Evolutionary conservation across 2,329 filamentous ascomycete genomes (phyloP), one percentile per base, ranked within the genome.

Genomic region (Lasiodiplodia sp.): DNA sequence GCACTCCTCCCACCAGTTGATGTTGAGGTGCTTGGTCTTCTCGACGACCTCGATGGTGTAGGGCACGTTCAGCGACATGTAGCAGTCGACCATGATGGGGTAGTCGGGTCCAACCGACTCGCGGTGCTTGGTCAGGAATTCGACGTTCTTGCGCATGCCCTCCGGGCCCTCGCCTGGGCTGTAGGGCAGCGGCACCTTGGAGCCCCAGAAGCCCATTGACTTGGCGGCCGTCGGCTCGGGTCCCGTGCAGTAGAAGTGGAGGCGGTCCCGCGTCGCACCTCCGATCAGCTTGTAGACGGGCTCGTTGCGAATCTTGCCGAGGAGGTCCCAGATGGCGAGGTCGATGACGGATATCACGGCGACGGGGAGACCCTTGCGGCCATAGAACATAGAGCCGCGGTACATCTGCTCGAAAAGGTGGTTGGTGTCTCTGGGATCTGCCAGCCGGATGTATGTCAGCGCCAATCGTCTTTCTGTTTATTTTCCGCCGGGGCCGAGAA

Each of bases 1-100:
- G 72, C 93, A 96, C 84, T 97, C 94, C 83, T 97, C 94, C 93
- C 93, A 97, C 94, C 94, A 97, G 84, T 97, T 94, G 78, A 97
- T 94, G 80, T 95, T 87, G 72, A 97, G 87, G 73, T 94, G 89
- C 74, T 92, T 88, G 77, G 91, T 93, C 64, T 90, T 91, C 82
- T 94, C 92, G 70, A 92, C 94, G 28, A 97, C 86, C 80, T 97
- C 91, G 73, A 97, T 97, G 4, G 93, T 97, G 82, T 97, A 97
- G 1, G 92, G 84, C 31, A 97, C 94, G 75, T 94, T 97, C 76
- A 97, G 84, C 73, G 92, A 94, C 94, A 97, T 97, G 82, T 97
- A 97, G 85, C 94, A 97, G 82, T 97, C 94, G 5, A 97, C 94
- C 85, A 96, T 94, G 72, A 97, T 86, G 56, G 94, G 94, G 78